These are phyloP conservation scores for Tuber borchii DNA, from an alignment of 495 filamentous ascomycete species.

Conservation along the genomic window DNA sequence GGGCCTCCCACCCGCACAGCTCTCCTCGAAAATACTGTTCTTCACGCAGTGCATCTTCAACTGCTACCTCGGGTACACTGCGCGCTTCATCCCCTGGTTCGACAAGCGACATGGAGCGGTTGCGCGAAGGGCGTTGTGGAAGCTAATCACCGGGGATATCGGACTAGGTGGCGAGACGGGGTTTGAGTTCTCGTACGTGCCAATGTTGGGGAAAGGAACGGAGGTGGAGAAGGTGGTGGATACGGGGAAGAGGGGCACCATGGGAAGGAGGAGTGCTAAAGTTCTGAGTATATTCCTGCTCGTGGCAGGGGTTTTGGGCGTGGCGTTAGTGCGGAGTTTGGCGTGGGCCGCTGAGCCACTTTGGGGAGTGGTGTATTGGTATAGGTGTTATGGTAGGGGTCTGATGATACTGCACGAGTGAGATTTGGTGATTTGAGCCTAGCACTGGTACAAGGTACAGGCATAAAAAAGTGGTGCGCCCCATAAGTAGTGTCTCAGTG, in stretches of 20 bases:
- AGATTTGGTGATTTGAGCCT: neutral
- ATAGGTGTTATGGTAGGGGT: too few species aligned
- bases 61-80: constrained; percentile 50
- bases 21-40: constrained; percentile 57
- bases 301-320: constrained; percentile 13
- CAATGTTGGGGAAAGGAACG: constrained; percentile 38
- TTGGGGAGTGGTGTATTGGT: neutral
- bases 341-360: constrained; percentile 10
- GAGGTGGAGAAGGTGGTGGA: constrained; percentile 23
- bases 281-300: constrained; percentile 23
- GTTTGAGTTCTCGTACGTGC: constrained; percentile 63
- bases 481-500: too few species aligned
- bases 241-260: constrained; percentile 14
- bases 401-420: neutral
- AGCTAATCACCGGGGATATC: constrained; percentile 50
- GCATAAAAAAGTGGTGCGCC: neutral
- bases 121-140: constrained; percentile 50
- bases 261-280: constrained; percentile 18
- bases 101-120: constrained; percentile 55
- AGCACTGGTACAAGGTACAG: too few species aligned
- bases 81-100: constrained; percentile 52
- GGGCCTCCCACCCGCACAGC: constrained; percentile 51
- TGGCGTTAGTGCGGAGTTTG: constrained; percentile 16
- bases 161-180: constrained; percentile 53
- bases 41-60: constrained; percentile 65